Conservation (phyloP, 2,329 filamentous ascomycete species). For the Elsinoe ampelina region DNA sequence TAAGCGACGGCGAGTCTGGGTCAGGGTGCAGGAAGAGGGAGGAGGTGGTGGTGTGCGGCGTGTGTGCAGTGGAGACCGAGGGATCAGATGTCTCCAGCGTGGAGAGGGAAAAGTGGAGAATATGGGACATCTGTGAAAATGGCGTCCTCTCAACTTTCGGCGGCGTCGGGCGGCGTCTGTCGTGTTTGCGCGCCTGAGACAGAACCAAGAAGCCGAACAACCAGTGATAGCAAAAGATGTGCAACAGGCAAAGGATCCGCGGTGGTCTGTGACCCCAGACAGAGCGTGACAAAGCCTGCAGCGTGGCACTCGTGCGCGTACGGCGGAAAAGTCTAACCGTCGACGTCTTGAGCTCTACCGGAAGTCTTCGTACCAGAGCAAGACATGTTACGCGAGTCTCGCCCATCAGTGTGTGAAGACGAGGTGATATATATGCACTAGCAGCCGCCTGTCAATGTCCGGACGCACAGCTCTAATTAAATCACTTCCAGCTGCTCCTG, state of each 20-base stretch:
- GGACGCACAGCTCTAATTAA: not conserved
- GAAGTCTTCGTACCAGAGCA: not conserved
- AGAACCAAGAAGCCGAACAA: not conserved
- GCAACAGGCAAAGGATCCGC: not conserved
- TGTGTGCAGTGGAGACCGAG: not conserved
- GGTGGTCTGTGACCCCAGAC: not conserved
- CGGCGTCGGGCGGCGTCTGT: constrained; percentile 5
- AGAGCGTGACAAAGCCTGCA: not conserved
- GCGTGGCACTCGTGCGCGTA: not conserved
- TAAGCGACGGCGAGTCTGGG: not conserved
- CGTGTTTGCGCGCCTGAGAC: constrained; percentile 9
- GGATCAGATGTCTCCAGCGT: not conserved
- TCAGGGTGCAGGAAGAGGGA: not conserved
- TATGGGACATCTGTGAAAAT: not conserved
- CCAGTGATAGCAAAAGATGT: not conserved
- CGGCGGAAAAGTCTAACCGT: not conserved
- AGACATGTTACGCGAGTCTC: not conserved
- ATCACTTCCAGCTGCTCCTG: not conserved
- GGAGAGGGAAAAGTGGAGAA: not conserved
- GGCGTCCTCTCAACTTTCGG: not conserved
- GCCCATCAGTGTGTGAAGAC: not conserved
- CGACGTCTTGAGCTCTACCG: not conserved
- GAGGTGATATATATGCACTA: constrained; percentile 5
- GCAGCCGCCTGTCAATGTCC: not conserved
- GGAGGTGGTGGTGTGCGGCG: not conserved